A percentile compares a stretch with the other conserved stretches of the same genome.
Conservation (phyloP, 345 rosid species). For the Tarenaya hassleriana region DNA sequence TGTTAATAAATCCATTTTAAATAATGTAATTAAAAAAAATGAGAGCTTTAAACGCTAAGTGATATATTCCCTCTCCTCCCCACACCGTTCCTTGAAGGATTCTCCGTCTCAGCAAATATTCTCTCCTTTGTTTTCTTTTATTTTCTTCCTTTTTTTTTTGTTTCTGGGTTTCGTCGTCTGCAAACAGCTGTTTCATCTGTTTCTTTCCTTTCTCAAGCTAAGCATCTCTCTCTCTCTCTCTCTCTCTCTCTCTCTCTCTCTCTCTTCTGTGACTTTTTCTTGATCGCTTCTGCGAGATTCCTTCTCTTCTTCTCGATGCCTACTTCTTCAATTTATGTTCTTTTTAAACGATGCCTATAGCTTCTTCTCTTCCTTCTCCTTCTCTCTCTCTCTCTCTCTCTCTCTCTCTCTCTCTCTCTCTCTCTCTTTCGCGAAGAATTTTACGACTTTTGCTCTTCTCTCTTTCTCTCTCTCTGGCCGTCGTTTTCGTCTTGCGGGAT, state of each 20-base stretch:
- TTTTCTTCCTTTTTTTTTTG: no score
- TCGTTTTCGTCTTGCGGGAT: slow-evolving; percentile 31
- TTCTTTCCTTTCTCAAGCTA: slow-evolving; percentile 63
- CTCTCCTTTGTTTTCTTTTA: not conserved
- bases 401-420: slow-evolving; percentile 8
- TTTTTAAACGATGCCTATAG: slow-evolving; percentile 34
- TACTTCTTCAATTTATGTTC: slow-evolving; percentile 1
- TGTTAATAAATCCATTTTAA: no score
- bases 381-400: slow-evolving; percentile 21
- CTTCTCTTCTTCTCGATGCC: slow-evolving; percentile 12
- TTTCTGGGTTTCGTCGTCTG: not conserved
- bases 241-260: slow-evolving; percentile 27
- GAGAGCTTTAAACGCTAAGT: slow-evolving; percentile 22
- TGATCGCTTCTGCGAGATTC: slow-evolving; percentile 48
- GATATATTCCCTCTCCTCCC: slow-evolving; percentile 29
- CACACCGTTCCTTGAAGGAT: slow-evolving; percentile 29
- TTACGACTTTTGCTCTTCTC: slow-evolving; percentile 24
- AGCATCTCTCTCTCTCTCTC: slow-evolving; percentile 57
- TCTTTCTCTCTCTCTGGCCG: slow-evolving; percentile 24
- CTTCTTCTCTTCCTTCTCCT: slow-evolving; percentile 18
- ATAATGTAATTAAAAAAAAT: slow-evolving; percentile 5
- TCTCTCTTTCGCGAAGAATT: slow-evolving; percentile 22
- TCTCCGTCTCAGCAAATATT: slow-evolving; percentile 39
- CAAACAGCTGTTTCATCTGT: slow-evolving; percentile 32
- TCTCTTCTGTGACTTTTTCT: slow-evolving; percentile 16